phyloP scores from a whole-genome alignment of 73 alveolate genomes.

The Chromera velia region DNA sequence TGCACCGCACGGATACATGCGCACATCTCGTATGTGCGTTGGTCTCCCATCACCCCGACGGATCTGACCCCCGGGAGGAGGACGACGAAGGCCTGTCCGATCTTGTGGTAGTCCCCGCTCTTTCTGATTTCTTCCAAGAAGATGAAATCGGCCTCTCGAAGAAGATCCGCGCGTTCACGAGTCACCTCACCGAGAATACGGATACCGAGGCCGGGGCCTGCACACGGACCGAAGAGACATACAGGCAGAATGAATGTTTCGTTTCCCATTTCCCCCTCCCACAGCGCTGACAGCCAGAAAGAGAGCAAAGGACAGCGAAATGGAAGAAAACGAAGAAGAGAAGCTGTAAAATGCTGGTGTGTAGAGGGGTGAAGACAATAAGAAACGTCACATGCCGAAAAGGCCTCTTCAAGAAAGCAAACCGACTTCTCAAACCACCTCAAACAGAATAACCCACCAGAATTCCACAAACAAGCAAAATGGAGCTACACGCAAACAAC shows the following conservation, averaged over 20 bases:
- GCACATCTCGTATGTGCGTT: slow-evolving; percentile 51
- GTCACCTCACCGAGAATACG: slow-evolving; percentile 53
- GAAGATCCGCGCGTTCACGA: slow-evolving; percentile 44
- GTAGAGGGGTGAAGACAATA: no score
- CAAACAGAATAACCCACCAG: no score
- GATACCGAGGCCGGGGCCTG: slow-evolving; percentile 58
- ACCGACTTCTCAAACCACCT: no score
- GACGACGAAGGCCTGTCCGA: slow-evolving; percentile 55
- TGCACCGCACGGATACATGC: slow-evolving; percentile 50
- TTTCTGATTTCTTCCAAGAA: slow-evolving; percentile 50
- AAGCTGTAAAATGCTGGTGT: no score
- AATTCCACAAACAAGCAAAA: no score
- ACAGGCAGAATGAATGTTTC: background rate
- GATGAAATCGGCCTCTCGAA: slow-evolving; percentile 47
- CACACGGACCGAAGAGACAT: no score
- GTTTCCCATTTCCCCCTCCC: background rate
- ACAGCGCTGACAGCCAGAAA: background rate
- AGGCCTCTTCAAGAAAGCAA: no score
- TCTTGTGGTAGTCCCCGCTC: slow-evolving; percentile 44
- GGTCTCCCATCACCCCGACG: slow-evolving; percentile 54
- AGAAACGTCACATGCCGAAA: no score
- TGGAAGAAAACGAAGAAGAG: no score
- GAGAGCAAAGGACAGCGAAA: no score
- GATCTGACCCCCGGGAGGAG: slow-evolving; percentile 50
- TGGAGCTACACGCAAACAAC: no score